A percentile compares a stretch with the other conserved stretches of the same genome.
Conservation (phyloP, 2,329 filamentous ascomycete genomes). For the Cladorrhinum sp. region DNA sequence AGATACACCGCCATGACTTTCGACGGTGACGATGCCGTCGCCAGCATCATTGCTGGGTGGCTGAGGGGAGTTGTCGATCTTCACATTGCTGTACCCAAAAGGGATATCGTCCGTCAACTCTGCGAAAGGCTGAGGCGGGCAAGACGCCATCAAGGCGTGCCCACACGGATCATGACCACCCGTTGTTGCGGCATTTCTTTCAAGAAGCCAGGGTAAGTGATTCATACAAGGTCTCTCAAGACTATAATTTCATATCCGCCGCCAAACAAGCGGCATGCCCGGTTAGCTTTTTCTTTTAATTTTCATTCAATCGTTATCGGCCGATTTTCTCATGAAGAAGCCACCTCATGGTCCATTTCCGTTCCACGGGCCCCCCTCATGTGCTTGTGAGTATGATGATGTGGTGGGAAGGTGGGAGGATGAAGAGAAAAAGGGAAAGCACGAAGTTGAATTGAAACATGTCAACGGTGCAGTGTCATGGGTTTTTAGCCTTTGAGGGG, state of each 20-base stretch:
- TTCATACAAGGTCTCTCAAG: constrained; percentile 93
- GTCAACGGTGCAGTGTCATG: constrained; percentile 58
- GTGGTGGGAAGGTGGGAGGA: background rate
- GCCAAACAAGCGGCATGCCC: background rate
- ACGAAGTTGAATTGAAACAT: background rate
- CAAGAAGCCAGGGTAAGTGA: constrained; percentile 77
- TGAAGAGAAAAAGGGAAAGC: background rate
- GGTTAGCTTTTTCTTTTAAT: constrained; percentile 22
- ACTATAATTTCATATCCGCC: constrained; percentile 47
- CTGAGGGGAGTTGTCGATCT: constrained; percentile 27
- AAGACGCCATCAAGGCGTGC: constrained; percentile 90
- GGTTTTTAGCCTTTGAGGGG: constrained; percentile 60
- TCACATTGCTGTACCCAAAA: constrained; percentile 45
- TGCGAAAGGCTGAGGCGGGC: constrained; percentile 66
- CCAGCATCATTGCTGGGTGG: constrained; percentile 40
- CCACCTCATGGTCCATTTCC: background rate
- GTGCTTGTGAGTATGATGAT: background rate
- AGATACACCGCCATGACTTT: constrained; percentile 15
- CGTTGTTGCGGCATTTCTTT: constrained; percentile 52
- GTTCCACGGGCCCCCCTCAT: background rate
- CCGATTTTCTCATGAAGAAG: background rate
- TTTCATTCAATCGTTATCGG: constrained; percentile 28
- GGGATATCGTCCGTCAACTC: constrained; percentile 50
- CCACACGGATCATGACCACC: constrained; percentile 69
- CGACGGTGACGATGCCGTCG: no score